Percentiles rank a stretch among this genome's conserved stretches.
phyloP scores from a whole-genome alignment of 345 rosid species.

The Dipteronia sinensis region DNA sequence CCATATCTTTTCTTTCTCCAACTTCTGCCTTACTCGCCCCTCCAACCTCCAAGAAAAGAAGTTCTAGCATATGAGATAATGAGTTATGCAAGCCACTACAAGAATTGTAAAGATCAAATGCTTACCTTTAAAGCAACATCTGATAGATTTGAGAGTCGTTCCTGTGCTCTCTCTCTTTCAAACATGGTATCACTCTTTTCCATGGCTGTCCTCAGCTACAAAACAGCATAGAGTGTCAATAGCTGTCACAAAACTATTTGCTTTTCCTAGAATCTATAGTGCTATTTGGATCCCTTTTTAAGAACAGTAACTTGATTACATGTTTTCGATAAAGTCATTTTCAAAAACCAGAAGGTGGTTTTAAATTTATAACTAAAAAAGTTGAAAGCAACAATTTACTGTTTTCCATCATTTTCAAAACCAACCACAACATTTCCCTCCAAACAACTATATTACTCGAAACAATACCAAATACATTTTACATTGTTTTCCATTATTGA shows the following conservation, averaged over 20 bases:
- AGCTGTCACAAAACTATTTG: neutral
- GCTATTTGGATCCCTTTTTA: too few relatives aligned
- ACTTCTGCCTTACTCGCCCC: conserved; percentile 92
- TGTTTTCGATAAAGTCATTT: too few relatives aligned
- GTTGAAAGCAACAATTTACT: too few relatives aligned
- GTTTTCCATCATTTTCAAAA: too few relatives aligned
- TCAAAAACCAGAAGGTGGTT: too few relatives aligned
- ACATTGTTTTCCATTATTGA: too few relatives aligned
- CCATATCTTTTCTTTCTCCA: conserved; percentile 93
- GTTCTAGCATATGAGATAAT: neutral
- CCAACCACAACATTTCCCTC: too few relatives aligned
- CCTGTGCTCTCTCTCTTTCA: conserved; percentile 90
- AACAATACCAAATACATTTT: too few relatives aligned
- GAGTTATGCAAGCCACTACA: conserved; percentile 5
- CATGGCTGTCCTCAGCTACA: conserved; percentile 69
- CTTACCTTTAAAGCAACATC: conserved; percentile 89
- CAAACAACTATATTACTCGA: too few relatives aligned
- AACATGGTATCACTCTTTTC: conserved; percentile 70
- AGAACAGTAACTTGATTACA: too few relatives aligned
- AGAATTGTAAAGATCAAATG: conserved; percentile 15
- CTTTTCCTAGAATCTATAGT: neutral
- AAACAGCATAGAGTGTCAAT: conserved; percentile 6
- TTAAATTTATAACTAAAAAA: too few relatives aligned
- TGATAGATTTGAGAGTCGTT: conserved; percentile 77
- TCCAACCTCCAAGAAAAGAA: conserved; percentile 63